Percentiles rank a stretch among this genome's conserved stretches.
These are phyloP conservation scores for Penicillium atrosanguineum DNA, from an alignment of 495 filamentous ascomycete genomes.

Conservation along the genomic window DNA sequence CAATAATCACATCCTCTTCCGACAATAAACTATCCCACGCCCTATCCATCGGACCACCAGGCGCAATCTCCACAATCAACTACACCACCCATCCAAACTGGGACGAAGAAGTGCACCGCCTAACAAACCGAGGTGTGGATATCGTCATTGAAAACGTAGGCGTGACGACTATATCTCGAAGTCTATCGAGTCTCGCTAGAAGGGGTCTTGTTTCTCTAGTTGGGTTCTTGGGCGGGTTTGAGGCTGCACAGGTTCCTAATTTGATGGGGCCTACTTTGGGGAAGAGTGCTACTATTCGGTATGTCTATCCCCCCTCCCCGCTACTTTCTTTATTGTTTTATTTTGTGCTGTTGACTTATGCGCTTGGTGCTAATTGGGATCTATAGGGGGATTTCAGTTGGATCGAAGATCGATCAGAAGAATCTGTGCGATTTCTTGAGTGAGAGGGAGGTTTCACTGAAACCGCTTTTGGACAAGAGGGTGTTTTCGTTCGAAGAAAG, in stretches of 20 bases:
- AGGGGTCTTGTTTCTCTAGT: background rate
- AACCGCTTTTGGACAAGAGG: background rate
- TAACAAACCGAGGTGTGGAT: conserved; percentile 11
- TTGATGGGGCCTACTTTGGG: background rate
- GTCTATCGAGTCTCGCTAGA: background rate
- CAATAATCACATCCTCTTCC: conserved; percentile 11
- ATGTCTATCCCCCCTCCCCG: background rate
- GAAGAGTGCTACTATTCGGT: background rate
- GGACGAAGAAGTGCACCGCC: conserved; percentile 1
- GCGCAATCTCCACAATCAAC: conserved; percentile 4
- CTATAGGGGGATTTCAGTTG: background rate
- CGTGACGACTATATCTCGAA: background rate
- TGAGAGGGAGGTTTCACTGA: background rate
- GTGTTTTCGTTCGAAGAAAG: background rate
- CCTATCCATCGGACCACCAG: background rate
- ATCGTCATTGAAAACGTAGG: conserved; percentile 2
- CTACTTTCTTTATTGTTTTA: no score
- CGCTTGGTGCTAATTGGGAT: background rate
- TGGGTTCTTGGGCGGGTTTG: background rate
- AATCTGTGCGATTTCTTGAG: conserved; percentile 1
- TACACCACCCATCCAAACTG: conserved; percentile 7
- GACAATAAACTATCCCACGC: conserved; percentile 6
- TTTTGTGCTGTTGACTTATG: no score
- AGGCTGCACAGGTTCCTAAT: background rate
- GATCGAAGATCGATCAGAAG: background rate